These are phyloP conservation scores for Tolypocladium sp. DNA, from an alignment of 2,329 filamentous ascomycete genomes.

Conservation along the genomic window DNA sequence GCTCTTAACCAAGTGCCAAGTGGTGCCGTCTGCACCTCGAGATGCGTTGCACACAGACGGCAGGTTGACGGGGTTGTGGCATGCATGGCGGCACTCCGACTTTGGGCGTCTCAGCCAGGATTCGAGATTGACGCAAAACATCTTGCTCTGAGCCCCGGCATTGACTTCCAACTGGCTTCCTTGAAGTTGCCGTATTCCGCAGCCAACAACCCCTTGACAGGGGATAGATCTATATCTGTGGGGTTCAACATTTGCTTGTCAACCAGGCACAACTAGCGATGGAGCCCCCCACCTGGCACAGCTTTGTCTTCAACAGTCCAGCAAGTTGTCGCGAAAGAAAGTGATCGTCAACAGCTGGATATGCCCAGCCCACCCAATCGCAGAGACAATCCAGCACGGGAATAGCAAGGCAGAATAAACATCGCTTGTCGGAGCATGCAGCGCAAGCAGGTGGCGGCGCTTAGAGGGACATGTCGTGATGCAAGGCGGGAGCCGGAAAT, in stretches of 20 bases:
- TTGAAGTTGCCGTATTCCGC: not conserved
- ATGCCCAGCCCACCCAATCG: not conserved
- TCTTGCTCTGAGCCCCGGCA: not conserved
- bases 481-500: not conserved
- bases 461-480: not conserved
- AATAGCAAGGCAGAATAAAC: not conserved
- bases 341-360: not conserved
- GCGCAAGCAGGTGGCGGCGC: not conserved
- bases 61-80: not conserved
- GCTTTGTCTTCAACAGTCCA: not conserved
- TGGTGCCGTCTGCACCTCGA: not conserved
- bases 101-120: not conserved
- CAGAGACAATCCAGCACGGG: not conserved
- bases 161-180: not conserved
- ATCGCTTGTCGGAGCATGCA: not conserved
- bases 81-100: not conserved
- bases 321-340: not conserved
- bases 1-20: not conserved
- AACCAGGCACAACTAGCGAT: not conserved
- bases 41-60: not conserved
- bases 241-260: not conserved
- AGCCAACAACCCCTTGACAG: not conserved
- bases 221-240: not conserved
- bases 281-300: not conserved
- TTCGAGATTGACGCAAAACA: not conserved